These are phyloP conservation scores for Trichoderma koningiopsis DNA, from an alignment of 2,329 filamentous ascomycete genomes.

Conservation along the genomic window DNA sequence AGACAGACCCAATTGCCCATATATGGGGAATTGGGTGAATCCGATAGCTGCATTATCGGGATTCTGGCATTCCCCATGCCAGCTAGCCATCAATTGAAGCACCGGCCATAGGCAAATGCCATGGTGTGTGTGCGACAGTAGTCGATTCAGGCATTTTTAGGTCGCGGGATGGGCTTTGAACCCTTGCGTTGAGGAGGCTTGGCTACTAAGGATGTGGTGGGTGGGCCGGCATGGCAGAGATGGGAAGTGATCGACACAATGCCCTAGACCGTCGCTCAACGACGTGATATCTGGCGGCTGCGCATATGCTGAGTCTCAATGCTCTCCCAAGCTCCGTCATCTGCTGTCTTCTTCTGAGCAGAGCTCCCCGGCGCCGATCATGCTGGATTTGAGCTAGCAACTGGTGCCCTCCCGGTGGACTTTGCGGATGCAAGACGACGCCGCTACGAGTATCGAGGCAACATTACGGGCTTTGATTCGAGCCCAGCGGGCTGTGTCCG, in stretches of 20 bases:
- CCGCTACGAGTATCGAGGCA: not conserved
- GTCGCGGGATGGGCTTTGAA: slow-evolving; percentile 26
- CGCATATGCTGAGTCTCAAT: not conserved
- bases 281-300: not conserved
- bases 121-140: slow-evolving; percentile 12
- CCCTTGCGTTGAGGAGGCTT: slow-evolving; percentile 24
- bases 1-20: not conserved
- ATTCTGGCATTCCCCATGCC: slow-evolving; percentile 21
- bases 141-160: slow-evolving; percentile 24
- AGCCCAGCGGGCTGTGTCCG: slow-evolving; percentile 1
- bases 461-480: slow-evolving; percentile 1
- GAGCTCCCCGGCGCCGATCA: slow-evolving; percentile 2
- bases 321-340: not conserved
- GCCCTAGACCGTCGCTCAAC: slow-evolving; percentile 9
- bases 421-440: slow-evolving; percentile 1
- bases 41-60: slow-evolving; percentile 19
- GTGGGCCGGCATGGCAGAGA: slow-evolving; percentile 20
- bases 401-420: not conserved
- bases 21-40: slow-evolving; percentile 24
- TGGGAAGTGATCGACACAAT: slow-evolving; percentile 21
- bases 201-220: slow-evolving; percentile 18
- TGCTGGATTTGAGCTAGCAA: not conserved
- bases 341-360: not conserved
- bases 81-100: not conserved
- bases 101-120: slow-evolving; percentile 15